A percentile compares a stretch with the other conserved stretches of the same genome.
Evolutionary conservation across 2,329 filamentous ascomycete genomes (phyloP).

Genomic region (Pyrenophora graminea): DNA sequence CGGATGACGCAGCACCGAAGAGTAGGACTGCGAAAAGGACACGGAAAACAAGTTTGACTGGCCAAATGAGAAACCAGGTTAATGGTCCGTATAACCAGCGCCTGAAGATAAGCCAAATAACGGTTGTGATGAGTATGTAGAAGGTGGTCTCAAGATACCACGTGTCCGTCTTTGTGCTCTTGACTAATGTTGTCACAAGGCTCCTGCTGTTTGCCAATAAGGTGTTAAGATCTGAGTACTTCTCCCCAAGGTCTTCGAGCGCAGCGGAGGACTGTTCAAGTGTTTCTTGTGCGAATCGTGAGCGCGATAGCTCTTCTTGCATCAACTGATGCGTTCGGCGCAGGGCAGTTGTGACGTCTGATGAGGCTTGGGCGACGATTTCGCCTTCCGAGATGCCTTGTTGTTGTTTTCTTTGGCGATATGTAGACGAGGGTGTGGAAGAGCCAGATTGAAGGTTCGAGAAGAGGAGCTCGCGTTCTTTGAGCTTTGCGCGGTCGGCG

Average conservation of each 20-base stretch:
- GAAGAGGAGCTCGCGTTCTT: constrained; percentile 77
- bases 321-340: constrained; percentile 86
- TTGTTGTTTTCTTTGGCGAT: constrained; percentile 41
- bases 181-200: constrained; percentile 76
- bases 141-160: constrained; percentile 96
- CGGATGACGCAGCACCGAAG: constrained; percentile 49
- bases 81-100: constrained; percentile 84
- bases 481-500: constrained; percentile 72
- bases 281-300: constrained; percentile 87
- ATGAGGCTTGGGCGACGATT: constrained; percentile 72
- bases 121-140: constrained; percentile 76
- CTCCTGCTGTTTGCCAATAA: constrained; percentile 75
- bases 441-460: constrained; percentile 61
- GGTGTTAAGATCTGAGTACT: constrained; percentile 77
- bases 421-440: constrained; percentile 42
- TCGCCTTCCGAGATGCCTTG: constrained; percentile 70
- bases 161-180: constrained; percentile 92
- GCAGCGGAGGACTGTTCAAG: constrained; percentile 82
- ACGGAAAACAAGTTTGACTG: constrained; percentile 69
- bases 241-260: constrained; percentile 77
- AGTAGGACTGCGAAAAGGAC: constrained; percentile 61
- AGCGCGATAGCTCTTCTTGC: constrained; percentile 79
- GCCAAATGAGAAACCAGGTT: constrained; percentile 87
- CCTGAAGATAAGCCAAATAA: constrained; percentile 84
- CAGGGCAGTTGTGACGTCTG: constrained; percentile 82